Percentiles rank a stretch among this genome's conserved stretches.
Conservation (phyloP, 192 early-diverging fungal species). For the Coemansia sp. region DNA sequence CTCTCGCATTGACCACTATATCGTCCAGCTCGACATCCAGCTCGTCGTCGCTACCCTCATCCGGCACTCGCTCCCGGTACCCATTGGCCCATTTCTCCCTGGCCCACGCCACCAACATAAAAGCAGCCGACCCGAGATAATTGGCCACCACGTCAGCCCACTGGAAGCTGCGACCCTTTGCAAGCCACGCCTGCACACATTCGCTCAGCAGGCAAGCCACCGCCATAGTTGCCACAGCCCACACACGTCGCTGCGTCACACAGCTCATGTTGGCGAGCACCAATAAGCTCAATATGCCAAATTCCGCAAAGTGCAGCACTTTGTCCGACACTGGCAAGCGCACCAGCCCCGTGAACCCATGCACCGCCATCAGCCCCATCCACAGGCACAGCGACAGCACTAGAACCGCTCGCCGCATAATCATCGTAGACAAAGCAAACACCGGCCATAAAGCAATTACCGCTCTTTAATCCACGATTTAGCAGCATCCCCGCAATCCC, state of each 20-base stretch:
- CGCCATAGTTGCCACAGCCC: constrained; percentile 15
- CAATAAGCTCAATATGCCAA: constrained; percentile 30
- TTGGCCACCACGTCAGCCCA: constrained; percentile 42
- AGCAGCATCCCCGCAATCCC: neutral
- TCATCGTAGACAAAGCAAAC: neutral
- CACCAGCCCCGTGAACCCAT: constrained; percentile 40
- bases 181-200: constrained; percentile 24
- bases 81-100: constrained; percentile 28
- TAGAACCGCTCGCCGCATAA: constrained; percentile 3
- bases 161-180: constrained; percentile 35
- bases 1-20: constrained; percentile 22
- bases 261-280: constrained; percentile 10
- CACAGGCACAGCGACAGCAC: constrained; percentile 16
- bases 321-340: constrained; percentile 30
- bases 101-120: constrained; percentile 46
- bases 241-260: constrained; percentile 28
- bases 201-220: constrained; percentile 35
- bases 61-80: neutral
- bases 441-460: neutral
- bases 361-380: constrained; percentile 23
- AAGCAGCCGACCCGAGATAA: constrained; percentile 27
- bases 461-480: neutral
- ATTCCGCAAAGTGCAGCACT: constrained; percentile 40
- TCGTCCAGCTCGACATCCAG: constrained; percentile 51
- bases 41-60: constrained; percentile 21